Evolutionary conservation across 2,329 filamentous ascomycete genomes (phyloP), one percentile per base, ranked within the genome.

Genomic region (Hypoxylon sp.): DNA sequence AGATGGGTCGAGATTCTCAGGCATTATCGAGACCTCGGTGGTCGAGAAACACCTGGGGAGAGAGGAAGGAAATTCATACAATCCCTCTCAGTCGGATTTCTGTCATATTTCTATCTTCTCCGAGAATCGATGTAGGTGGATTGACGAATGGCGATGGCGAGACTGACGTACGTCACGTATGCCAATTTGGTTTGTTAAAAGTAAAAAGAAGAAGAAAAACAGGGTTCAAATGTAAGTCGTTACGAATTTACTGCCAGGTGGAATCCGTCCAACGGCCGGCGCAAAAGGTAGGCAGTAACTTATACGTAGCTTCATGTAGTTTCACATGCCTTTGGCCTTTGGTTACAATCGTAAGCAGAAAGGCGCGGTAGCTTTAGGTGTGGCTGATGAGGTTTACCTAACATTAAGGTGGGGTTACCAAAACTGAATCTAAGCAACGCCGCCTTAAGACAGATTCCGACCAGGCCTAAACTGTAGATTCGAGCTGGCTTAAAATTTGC

Each of bases 11-110:
- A 77, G 75, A 67, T 75, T 72, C 69, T 79, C 77, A 72, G 78
- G 72, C 81, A 83, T 83, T 58, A 75, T 72, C 74, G 75, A 66
- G 65, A 69, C 67, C 67, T 58, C n/a, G 51, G 48, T 60, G 64
- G 62, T 65, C 59, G 60, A 57, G 54, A 48, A 55, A 56, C 48
- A 53, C 50, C 53, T 58, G 55, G 20, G 56, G 56, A 53, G 64
- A 58, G 29, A 42, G 40, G 43, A 38, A 50, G 48, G 58, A 51
- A 54, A 53, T 52, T 61, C 66, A 66, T 66, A 56, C 41, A 64
- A 63, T 56, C 27, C 23, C 29, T 37, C n/a, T 41, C 29, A 26
- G 17, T 35, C 48, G 55, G 40, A 42, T 26, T 37, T 38, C 54
- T 58, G 45, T 63, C 55, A 55, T 59, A 21, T 63, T 55, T 17